These are phyloP conservation scores for Uronychia setigera DNA, from an alignment of 73 alveolate species.

Conservation along the genomic window DNA sequence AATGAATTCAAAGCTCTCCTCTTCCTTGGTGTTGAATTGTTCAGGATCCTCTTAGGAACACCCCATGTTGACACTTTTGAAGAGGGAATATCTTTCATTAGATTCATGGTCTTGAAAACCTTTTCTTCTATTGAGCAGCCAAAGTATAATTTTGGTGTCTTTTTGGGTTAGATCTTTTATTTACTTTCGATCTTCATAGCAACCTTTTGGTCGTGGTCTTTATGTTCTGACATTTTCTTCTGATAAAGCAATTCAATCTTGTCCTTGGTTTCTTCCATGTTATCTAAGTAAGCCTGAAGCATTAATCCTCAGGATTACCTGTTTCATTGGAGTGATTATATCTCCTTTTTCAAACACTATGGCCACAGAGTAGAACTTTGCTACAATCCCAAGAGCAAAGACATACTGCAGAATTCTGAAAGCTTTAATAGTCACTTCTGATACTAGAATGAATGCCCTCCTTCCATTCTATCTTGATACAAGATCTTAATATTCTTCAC, in stretches of 20 bases:
- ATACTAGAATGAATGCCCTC: background rate
- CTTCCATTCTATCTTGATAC: conserved; percentile 1
- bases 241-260: too few relatives aligned
- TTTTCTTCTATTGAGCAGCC: too few relatives aligned
- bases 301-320: too few relatives aligned
- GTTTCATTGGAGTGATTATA: conserved; percentile 38
- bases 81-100: too few relatives aligned
- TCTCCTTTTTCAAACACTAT: conserved; percentile 28
- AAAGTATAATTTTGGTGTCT: too few relatives aligned
- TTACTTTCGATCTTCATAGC: conserved; percentile 1
- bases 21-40: too few relatives aligned
- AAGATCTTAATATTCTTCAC: background rate
- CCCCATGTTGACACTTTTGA: too few relatives aligned
- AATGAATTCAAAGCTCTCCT: conserved; percentile 4
- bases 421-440: background rate
- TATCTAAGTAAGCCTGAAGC: too few relatives aligned
- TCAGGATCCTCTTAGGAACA: too few relatives aligned
- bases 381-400: background rate
- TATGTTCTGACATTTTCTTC: too few relatives aligned
- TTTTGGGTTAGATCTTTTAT: too few relatives aligned
- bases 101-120: too few relatives aligned
- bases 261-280: conserved; percentile 41
- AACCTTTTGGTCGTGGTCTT: conserved; percentile 1
- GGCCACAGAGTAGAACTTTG: conserved; percentile 1
- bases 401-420: background rate